These are phyloP conservation scores for Rubroboletus satanas DNA, from an alignment of 768 basidiomycete genomes.

Conservation along the genomic window DNA sequence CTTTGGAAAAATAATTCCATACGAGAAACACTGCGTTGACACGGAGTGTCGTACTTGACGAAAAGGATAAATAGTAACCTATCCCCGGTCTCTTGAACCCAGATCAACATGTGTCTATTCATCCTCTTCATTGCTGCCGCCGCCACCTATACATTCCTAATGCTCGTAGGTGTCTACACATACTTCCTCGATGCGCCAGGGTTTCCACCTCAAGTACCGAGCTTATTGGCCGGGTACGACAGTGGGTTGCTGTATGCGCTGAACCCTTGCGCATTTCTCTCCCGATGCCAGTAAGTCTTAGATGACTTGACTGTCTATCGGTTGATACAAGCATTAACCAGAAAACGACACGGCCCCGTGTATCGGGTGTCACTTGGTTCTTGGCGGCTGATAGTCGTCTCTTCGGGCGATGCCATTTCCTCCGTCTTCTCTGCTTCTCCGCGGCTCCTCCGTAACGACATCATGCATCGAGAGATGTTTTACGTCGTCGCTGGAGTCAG, in stretches of 20 bases:
- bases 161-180: not conserved
- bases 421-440: constrained; percentile 4
- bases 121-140: not conserved
- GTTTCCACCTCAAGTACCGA: constrained; percentile 5
- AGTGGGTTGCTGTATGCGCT: constrained; percentile 13
- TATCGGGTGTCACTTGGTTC: constrained; percentile 19
- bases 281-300: constrained; percentile 22
- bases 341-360: constrained; percentile 12
- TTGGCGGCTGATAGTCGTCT: constrained; percentile 14
- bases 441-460: constrained; percentile 9
- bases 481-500: constrained; percentile 12
- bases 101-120: not conserved
- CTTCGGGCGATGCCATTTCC: constrained; percentile 13
- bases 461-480: constrained; percentile 10
- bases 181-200: not conserved
- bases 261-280: constrained; percentile 15
- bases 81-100: not conserved
- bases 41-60: not conserved
- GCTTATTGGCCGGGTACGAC: constrained; percentile 14
- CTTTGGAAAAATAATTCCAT: not conserved
- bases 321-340: constrained; percentile 4
- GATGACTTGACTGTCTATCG: not conserved
- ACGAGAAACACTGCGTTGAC: not conserved
- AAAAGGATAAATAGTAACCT: constrained; percentile 2
- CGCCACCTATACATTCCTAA: not conserved